A percentile compares a stretch with the other conserved stretches of the same genome.
Conservation (phyloP, 2,329 filamentous ascomycete genomes). For the Dryadomyces sulphureus region DNA sequence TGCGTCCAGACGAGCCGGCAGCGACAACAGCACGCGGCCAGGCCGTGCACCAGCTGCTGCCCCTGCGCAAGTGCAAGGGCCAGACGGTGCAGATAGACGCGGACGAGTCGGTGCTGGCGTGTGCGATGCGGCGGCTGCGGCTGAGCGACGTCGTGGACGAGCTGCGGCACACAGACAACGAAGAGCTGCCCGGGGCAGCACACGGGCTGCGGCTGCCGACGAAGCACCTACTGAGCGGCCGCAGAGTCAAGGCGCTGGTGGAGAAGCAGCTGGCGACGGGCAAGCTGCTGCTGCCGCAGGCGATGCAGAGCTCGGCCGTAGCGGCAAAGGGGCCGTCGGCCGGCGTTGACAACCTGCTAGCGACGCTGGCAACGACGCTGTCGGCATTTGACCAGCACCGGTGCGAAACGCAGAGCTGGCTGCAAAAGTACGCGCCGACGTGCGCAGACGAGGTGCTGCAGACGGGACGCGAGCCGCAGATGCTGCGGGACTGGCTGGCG, state of each 20-base stretch:
- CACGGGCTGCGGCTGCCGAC: slow-evolving; percentile 36
- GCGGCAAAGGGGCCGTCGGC: too few species aligned
- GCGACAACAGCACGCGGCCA: background rate
- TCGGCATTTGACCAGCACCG: slow-evolving; percentile 69
- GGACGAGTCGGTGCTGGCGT: slow-evolving; percentile 27
- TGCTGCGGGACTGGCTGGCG: slow-evolving; percentile 71
- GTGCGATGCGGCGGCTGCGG: slow-evolving; percentile 22
- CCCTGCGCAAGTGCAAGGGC: slow-evolving; percentile 34
- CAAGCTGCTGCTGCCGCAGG: slow-evolving; percentile 5
- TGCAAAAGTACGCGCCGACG: slow-evolving; percentile 69
- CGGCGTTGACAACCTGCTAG: slow-evolving; percentile 28
- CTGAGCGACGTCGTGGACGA: slow-evolving; percentile 19
- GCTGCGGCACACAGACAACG: slow-evolving; percentile 19
- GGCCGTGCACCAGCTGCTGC: background rate
- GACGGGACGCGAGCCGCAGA: slow-evolving; percentile 47
- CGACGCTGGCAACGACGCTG: slow-evolving; percentile 42
- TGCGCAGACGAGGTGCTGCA: slow-evolving; percentile 62
- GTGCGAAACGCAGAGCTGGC: slow-evolving; percentile 63
- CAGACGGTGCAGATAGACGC: slow-evolving; percentile 24
- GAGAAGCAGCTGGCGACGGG: slow-evolving; percentile 29
- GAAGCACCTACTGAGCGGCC: slow-evolving; percentile 43
- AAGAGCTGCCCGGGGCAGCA: slow-evolving; percentile 27
- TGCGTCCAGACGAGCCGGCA: slow-evolving; percentile 18
- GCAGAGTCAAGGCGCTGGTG: slow-evolving; percentile 34
- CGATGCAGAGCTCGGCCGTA: too few species aligned